Conservation (phyloP, 495 filamentous ascomycete species). For the Penicillium paradoxum region DNA sequence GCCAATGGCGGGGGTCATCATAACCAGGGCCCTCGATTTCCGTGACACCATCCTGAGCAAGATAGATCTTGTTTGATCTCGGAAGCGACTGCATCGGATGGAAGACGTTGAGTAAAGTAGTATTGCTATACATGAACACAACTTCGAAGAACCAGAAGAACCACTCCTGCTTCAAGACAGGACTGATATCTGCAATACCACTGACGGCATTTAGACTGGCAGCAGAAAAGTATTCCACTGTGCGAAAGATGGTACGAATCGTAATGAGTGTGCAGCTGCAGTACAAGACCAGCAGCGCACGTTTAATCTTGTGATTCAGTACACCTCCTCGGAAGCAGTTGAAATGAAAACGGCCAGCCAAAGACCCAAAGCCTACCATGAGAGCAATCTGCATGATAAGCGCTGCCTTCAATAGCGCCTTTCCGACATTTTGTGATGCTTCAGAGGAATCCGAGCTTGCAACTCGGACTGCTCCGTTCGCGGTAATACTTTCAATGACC, state of each 20-base stretch:
- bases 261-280: conserved; percentile 55
- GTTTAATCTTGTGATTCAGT: conserved; percentile 50
- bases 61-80: conserved; percentile 56
- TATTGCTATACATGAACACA: conserved; percentile 58
- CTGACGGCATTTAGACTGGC: conserved; percentile 29
- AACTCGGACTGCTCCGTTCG: conserved; percentile 58
- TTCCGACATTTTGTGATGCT: conserved; percentile 47
- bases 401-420: conserved; percentile 58
- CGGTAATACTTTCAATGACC: conserved; percentile 63
- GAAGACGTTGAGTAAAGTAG: conserved; percentile 54
- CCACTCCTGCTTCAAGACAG: conserved; percentile 61
- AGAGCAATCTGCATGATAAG: conserved; percentile 64
- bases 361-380: conserved; percentile 53
- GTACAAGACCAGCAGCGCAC: conserved; percentile 57
- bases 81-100: conserved; percentile 62
- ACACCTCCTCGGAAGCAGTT: conserved; percentile 52
- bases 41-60: conserved; percentile 58
- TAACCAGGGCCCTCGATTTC: conserved; percentile 63
- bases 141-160: conserved; percentile 72
- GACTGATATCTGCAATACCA: conserved; percentile 42
- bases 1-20: conserved; percentile 48
- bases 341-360: conserved; percentile 56
- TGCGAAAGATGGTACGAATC: conserved; percentile 61
- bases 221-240: conserved; percentile 57
- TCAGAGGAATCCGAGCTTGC: conserved; percentile 44